Base-by-base conservation (phyloP, 768 basidiomycete genomes). In the Sporobolomyces roseus region DNA sequence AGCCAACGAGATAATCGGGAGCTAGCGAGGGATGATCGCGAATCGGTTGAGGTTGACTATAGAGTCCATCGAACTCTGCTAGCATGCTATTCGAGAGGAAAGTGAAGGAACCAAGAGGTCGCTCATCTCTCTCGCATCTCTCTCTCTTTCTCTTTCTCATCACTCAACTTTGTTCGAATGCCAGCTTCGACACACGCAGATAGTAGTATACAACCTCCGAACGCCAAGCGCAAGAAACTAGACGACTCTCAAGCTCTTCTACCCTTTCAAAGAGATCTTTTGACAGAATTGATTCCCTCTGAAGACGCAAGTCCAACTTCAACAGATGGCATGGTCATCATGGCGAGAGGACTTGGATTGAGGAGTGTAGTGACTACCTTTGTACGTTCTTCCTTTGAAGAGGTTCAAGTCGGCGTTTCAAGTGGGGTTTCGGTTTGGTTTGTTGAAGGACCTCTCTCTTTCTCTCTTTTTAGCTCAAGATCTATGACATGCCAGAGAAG, bases 291-390 rank as follows among this genome's bases (percentile, higher is more conserved):
- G 52, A 46, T 66, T n/a, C n/a, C n/a, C n/a, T n/a, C n/a, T n/a
- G n/a, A n/a, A n/a, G n/a, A n/a, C n/a, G n/a, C n/a, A n/a, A n/a
- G n/a, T n/a, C n/a, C n/a, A 33, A 64, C 41, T 29, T 54, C 3
- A 17, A 33, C 52, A 16, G 65, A 77, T 48, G 81, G 81, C 59
- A 75, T 83, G n/a, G 68, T 83, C 56, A 76, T 99, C 48, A 80
- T 99, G 36, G 93, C 91, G 1, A 88, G 93, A 36, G 96, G 96
- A 0, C 83, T 99, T 3, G 96, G 96, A 0, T 80, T 98, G 68
- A 84, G 93, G 17, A 82, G 87, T 65, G 83, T 96, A 60, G 65
- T 73, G 8, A 69, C 72, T 8, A 70, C 62, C 14, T 66, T 73
- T 8, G 72, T 73, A 23, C 10, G 72, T 33, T 12, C 32, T 32